Evolutionary conservation across 2,329 filamentous ascomycete species (phyloP).

Genomic region (Harringtonia lauricola): DNA sequence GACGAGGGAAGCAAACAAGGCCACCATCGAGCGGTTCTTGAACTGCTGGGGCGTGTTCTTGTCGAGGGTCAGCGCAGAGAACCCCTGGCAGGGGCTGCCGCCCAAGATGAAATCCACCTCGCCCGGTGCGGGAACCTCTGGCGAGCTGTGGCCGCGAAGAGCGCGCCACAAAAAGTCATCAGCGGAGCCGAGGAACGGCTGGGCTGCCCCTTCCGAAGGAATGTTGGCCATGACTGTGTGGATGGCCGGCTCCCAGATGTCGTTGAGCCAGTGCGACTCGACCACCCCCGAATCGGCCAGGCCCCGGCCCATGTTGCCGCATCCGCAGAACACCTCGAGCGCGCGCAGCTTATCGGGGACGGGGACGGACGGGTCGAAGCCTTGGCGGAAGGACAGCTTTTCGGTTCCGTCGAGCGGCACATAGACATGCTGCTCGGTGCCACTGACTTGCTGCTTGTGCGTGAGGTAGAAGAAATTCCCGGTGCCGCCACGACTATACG

Average conservation of each 20-base stretch:
- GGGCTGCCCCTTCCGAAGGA: constrained; percentile 23
- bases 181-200: constrained; percentile 60
- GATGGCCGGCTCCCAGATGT: constrained; percentile 51
- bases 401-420: not conserved
- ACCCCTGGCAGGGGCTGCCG: constrained; percentile 70
- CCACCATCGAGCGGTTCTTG: constrained; percentile 66
- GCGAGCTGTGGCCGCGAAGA: constrained; percentile 35
- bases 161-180: constrained; percentile 52
- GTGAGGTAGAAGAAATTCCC: constrained; percentile 58
- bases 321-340: constrained; percentile 67
- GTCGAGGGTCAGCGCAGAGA: constrained; percentile 51
- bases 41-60: constrained; percentile 43
- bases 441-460: constrained; percentile 7
- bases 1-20: constrained; percentile 62
- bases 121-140: constrained; percentile 44
- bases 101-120: constrained; percentile 59
- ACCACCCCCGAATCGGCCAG: constrained; percentile 61
- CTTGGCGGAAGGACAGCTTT: constrained; percentile 33
- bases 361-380: constrained; percentile 33
- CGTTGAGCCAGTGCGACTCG: constrained; percentile 56
- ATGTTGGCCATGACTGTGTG: constrained; percentile 65
- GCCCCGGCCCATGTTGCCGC: constrained; percentile 66
- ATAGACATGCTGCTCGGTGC: no score
- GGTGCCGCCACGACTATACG: constrained; percentile 54
- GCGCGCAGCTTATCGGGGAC: constrained; percentile 36